Evolutionary conservation across 345 rosid species (phyloP).

Genomic region (Hirschfeldia incana): DNA sequence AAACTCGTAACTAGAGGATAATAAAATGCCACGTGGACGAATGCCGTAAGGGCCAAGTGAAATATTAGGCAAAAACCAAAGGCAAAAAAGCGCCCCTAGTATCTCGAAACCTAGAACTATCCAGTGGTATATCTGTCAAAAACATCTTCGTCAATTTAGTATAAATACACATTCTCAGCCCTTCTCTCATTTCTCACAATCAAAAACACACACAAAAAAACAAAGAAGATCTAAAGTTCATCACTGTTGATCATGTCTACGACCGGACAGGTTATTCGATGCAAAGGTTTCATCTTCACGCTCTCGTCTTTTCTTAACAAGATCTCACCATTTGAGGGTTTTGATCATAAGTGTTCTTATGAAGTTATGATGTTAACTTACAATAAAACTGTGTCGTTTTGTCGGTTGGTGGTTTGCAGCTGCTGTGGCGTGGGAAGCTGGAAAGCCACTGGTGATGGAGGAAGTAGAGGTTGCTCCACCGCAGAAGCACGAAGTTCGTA

Average conservation of each 20-base stretch:
- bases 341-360: background rate
- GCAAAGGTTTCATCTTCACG: constrained; percentile 50
- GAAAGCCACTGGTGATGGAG: constrained; percentile 80
- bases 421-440: constrained; percentile 93
- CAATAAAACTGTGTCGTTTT: constrained; percentile 3
- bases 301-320: background rate
- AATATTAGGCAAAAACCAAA: constrained; percentile 23
- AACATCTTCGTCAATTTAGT: background rate
- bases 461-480: constrained; percentile 93
- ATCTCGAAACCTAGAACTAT: background rate
- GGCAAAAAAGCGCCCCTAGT: constrained; percentile 29
- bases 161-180: background rate
- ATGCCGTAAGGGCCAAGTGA: background rate
- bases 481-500: constrained; percentile 74
- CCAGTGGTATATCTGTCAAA: constrained; percentile 9
- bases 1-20: background rate
- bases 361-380: background rate
- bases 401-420: constrained; percentile 39
- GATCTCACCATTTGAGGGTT: background rate
- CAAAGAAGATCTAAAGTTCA: background rate
- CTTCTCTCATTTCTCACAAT: constrained; percentile 14
- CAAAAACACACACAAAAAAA: background rate
- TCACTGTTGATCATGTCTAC: constrained; percentile 37
- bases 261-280: constrained; percentile 64
- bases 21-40: constrained; percentile 18